Percentiles rank a stretch among this genome's conserved stretches.
phyloP scores from a whole-genome alignment of 1,284 basidiomycete genomes.

The Trametes versicolor region DNA sequence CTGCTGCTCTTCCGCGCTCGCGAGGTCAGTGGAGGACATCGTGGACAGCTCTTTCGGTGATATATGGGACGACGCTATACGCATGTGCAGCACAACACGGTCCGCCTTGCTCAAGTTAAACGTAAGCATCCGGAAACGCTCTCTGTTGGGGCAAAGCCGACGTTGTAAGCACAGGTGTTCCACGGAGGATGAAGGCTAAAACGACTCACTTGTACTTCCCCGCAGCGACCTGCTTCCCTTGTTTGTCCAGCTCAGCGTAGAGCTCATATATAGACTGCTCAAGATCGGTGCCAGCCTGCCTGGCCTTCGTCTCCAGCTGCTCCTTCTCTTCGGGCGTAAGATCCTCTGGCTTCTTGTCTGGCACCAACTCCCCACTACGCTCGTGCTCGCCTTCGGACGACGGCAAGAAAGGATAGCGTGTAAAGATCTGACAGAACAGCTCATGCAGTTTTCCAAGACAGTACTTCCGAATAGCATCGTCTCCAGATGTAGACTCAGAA shows the following conservation, averaged over 20 bases:
- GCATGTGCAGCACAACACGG: slow-evolving; percentile 76
- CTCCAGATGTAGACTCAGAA: slow-evolving; percentile 49
- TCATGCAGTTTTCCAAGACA: slow-evolving; percentile 78
- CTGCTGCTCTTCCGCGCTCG: slow-evolving; percentile 83
- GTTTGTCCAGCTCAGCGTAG: slow-evolving; percentile 81
- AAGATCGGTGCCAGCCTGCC: slow-evolving; percentile 69
- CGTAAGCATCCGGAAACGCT: slow-evolving; percentile 84
- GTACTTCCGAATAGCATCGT: slow-evolving; percentile 81
- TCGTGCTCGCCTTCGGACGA: slow-evolving; percentile 42
- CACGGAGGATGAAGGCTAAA: background rate
- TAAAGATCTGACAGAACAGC: slow-evolving; percentile 72
- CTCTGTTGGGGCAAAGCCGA: slow-evolving; percentile 54
- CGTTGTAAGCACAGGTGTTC: slow-evolving; percentile 8
- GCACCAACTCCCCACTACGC: slow-evolving; percentile 17
- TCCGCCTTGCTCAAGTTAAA: slow-evolving; percentile 84
- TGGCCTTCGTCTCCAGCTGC: slow-evolving; percentile 60
- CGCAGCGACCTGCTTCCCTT: slow-evolving; percentile 70
- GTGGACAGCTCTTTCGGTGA: slow-evolving; percentile 75
- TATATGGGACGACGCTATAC: slow-evolving; percentile 74
- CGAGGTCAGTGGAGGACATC: slow-evolving; percentile 88
- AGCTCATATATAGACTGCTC: slow-evolving; percentile 77
- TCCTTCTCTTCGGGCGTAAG: slow-evolving; percentile 70
- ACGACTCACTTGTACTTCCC: slow-evolving; percentile 80
- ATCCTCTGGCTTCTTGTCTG: slow-evolving; percentile 42
- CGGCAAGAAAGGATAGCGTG: slow-evolving; percentile 65